Conservation (phyloP, 2,329 filamentous ascomycete genomes). For the Diplodia seriata region DNA sequence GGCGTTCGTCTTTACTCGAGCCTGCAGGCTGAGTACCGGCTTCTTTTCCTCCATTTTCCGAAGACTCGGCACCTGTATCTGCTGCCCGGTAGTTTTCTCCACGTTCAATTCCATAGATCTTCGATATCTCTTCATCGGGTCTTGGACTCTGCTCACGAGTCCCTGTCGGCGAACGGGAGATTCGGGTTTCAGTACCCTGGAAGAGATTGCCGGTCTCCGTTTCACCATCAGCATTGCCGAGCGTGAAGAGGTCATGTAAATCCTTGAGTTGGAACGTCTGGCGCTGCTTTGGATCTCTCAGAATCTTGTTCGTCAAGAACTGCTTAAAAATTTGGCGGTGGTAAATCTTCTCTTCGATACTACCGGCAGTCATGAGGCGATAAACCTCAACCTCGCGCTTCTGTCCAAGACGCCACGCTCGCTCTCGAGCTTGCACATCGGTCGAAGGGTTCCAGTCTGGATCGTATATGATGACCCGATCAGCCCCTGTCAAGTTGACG, state of each 20-base stretch:
- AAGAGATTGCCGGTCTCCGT: slow-evolving; percentile 89
- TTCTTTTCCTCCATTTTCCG: slow-evolving; percentile 33
- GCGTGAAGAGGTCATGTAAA: slow-evolving; percentile 87
- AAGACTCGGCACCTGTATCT: slow-evolving; percentile 32
- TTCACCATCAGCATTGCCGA: slow-evolving; percentile 67
- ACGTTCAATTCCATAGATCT: slow-evolving; percentile 52
- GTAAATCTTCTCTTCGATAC: slow-evolving; percentile 99
- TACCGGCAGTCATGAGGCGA: slow-evolving; percentile 95
- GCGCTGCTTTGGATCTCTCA: slow-evolving; percentile 91
- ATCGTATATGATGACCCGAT: slow-evolving; percentile 97
- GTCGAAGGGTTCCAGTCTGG: slow-evolving; percentile 99
- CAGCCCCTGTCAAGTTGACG: slow-evolving; percentile 91
- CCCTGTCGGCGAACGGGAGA: slow-evolving; percentile 31
- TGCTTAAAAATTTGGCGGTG: slow-evolving; percentile 99
- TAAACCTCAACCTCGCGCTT: slow-evolving; percentile 96
- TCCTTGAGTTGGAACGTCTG: slow-evolving; percentile 90
- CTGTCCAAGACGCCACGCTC: slow-evolving; percentile 94
- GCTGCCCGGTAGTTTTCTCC: slow-evolving; percentile 51
- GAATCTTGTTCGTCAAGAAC: slow-evolving; percentile 93
- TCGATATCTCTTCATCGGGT: slow-evolving; percentile 35
- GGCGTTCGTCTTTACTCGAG: slow-evolving; percentile 61
- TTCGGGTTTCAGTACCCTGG: slow-evolving; percentile 71
- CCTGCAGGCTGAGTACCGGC: slow-evolving; percentile 34
- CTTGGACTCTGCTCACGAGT: neutral
- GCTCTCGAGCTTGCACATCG: slow-evolving; percentile 91